Base-by-base conservation (phyloP, 108 stramenopile species). In the Mediolabrus comicus region DNA sequence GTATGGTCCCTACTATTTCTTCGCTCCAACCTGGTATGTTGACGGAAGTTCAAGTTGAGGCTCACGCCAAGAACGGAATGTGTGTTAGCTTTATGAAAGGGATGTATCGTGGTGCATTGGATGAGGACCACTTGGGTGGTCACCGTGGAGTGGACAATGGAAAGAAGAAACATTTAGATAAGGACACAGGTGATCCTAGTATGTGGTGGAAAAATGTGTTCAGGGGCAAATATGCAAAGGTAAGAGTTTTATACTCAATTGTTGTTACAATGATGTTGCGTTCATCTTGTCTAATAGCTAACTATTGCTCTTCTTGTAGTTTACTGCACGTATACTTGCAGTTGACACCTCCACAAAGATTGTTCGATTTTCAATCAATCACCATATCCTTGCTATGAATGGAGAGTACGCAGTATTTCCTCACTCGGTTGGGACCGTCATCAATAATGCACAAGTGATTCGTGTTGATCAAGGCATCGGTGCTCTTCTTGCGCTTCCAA, bases 391-490 rank as follows among this genome's bases (percentile, higher is more conserved):
- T 46, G 57, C 83, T 10, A 31, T 87, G 14, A 25, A 61, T 32
- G 66, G 62, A 22, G 61, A 75, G 4, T 56, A 52, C 56, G 38
- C 74, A 31, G 19, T 52, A n/a, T 72, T 58, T 30, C 66, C 80
- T 13, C 25, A 73, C 55, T 31, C 57, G 5, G 81, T 90, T 25
- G 95, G 95, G 19, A 49, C 77, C 4, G 67, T 90, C 52, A 55
- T 92, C 38, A 46, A 82, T 29, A 76, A 87, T 67, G 87, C 90
- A 17, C 84, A 77, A 1, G 94, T 95, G 7, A 67, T 95, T 39
- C 81, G 89, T 43, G 72, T 88, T 10, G 94, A 95, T 83, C 84
- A 86, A 8, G 91, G 94, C 2, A 83, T 95, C 53, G 94, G 94
- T 33, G 94, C 94, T 13, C 70, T 95, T 10, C 43, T 95, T 52